Evolutionary conservation across 2,329 filamentous ascomycete species (phyloP).

Genomic region (Coleophoma crateriformis): DNA sequence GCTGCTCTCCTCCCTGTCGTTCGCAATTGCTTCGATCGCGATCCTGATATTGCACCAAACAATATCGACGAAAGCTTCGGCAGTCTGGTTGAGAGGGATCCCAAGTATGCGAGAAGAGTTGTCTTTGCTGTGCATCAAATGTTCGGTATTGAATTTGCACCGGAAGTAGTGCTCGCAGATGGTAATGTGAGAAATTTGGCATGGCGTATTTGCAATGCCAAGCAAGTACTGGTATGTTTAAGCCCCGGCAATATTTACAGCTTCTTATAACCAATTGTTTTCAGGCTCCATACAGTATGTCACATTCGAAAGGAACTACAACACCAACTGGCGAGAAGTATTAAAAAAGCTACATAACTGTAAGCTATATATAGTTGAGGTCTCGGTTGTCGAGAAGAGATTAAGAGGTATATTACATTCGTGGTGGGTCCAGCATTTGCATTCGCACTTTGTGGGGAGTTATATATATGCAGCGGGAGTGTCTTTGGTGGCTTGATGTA

Average conservation of each 20-base stretch:
- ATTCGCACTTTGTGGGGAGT: too few relatives aligned
- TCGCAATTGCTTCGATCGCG: conserved; percentile 86
- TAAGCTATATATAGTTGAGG: too few relatives aligned
- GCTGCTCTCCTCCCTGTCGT: conserved; percentile 74
- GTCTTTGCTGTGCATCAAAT: conserved; percentile 94
- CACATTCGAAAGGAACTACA: conserved; percentile 22
- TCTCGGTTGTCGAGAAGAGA: too few relatives aligned
- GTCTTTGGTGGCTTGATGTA: too few relatives aligned
- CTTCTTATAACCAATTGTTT: background rate
- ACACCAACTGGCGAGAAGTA: conserved; percentile 19
- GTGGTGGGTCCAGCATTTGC: too few relatives aligned
- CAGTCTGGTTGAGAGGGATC: conserved; percentile 75
- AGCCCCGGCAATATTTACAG: background rate
- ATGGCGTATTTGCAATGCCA: conserved; percentile 93
- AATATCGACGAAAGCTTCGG: conserved; percentile 80
- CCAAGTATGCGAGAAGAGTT: conserved; percentile 83
- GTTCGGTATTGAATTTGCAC: conserved; percentile 95
- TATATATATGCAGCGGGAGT: too few relatives aligned
- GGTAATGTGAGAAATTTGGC: conserved; percentile 85
- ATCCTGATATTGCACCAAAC: conserved; percentile 83
- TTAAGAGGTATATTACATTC: too few relatives aligned
- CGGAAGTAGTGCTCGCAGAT: conserved; percentile 87
- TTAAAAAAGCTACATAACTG: background rate
- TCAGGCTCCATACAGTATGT: conserved; percentile 28
- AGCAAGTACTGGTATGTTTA: conserved; percentile 75